These are phyloP conservation scores for Tricholoma terreum DNA, from an alignment of 768 basidiomycete species.

Conservation along the genomic window DNA sequence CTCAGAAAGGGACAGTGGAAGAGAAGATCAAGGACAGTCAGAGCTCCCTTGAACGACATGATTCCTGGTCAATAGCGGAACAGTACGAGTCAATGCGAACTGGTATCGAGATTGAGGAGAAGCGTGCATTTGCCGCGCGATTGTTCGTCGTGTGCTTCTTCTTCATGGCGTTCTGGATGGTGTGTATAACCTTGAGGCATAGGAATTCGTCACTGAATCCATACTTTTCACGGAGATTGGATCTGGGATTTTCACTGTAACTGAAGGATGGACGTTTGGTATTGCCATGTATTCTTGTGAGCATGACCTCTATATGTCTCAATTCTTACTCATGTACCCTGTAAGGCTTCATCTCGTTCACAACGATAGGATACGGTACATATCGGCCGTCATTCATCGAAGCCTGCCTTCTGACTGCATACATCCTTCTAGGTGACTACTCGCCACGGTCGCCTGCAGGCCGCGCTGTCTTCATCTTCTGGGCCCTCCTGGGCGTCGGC, in stretches of 20 bases:
- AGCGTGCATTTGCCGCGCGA: constrained; percentile 54
- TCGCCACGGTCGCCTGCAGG: too few relatives aligned
- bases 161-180: constrained; percentile 80
- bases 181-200: constrained; percentile 26
- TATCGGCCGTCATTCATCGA: neutral
- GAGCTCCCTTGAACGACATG: neutral
- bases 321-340: neutral
- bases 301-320: constrained; percentile 14
- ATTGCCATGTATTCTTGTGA: constrained; percentile 69
- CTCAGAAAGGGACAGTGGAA: neutral
- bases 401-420: neutral
- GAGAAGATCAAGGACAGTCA: neutral
- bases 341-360: constrained; percentile 68
- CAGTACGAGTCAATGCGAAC: constrained; percentile 31
- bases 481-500: constrained; percentile 73
- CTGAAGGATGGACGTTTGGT: constrained; percentile 68
- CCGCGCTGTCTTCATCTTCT: too few relatives aligned
- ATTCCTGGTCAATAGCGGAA: constrained; percentile 12
- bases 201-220: neutral
- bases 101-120: constrained; percentile 41
- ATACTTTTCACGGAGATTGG: constrained; percentile 46
- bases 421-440: constrained; percentile 48
- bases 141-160: constrained; percentile 52
- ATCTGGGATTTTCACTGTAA: constrained; percentile 59
- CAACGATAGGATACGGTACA: constrained; percentile 66